phyloP scores from a whole-genome alignment of 768 basidiomycete genomes.

The Phallus indusiatus region DNA sequence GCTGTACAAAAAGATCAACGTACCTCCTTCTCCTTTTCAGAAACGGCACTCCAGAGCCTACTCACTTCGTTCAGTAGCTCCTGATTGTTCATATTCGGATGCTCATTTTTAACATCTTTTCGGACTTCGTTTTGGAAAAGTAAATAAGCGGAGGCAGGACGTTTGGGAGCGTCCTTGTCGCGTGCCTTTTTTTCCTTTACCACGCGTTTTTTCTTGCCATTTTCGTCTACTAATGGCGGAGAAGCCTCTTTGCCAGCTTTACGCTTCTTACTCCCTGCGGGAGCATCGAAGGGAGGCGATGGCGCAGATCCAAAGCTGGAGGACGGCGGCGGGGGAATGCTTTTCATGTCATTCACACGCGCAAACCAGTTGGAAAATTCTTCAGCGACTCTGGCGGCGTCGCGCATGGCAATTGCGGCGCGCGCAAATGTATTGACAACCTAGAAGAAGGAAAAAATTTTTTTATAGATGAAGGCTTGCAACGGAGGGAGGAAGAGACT shows the following conservation, averaged over 20 bases:
- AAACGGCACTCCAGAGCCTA: slow-evolving; percentile 63
- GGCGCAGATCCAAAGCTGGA: not conserved
- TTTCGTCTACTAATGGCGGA: slow-evolving; percentile 18
- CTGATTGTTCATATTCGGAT: slow-evolving; percentile 56
- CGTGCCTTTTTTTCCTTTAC: slow-evolving; percentile 51
- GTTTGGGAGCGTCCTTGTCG: slow-evolving; percentile 92
- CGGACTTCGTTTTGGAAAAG: slow-evolving; percentile 91
- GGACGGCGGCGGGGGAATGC: not conserved
- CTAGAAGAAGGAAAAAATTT: not conserved
- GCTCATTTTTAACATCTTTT: slow-evolving; percentile 52
- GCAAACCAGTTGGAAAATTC: slow-evolving; percentile 43
- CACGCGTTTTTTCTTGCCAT: slow-evolving; percentile 40
- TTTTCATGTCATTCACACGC: slow-evolving; percentile 10
- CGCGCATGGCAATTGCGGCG: slow-evolving; percentile 56
- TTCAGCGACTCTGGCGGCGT: slow-evolving; percentile 52
- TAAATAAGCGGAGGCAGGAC: slow-evolving; percentile 87
- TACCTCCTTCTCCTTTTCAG: slow-evolving; percentile 65
- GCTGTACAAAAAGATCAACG: slow-evolving; percentile 19
- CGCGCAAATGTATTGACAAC: slow-evolving; percentile 7
- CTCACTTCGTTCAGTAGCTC: slow-evolving; percentile 68
- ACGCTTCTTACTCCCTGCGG: slow-evolving; percentile 6
- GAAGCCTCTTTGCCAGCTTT: slow-evolving; percentile 7
- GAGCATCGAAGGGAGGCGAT: slow-evolving; percentile 19
- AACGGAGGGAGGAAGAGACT: slow-evolving; percentile 24
- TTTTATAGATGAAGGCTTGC: slow-evolving; percentile 40